Evolutionary conservation across 352 stramenopile species (phyloP).

Genomic region (Phytophthora europaea): DNA sequence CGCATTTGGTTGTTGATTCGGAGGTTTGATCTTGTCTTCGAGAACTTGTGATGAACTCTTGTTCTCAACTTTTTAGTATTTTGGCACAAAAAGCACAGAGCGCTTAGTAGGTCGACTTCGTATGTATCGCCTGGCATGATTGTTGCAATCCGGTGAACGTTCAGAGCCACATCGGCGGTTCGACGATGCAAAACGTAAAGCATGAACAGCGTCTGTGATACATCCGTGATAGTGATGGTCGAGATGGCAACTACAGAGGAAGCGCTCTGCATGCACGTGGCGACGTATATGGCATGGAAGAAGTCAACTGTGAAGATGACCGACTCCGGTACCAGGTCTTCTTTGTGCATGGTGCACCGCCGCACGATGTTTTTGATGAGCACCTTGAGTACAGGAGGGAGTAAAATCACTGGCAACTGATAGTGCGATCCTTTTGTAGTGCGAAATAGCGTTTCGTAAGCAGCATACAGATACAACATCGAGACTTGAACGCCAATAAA

Average conservation of each 20-base stretch:
- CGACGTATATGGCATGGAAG: slow-evolving; percentile 34
- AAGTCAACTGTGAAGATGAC: slow-evolving; percentile 34
- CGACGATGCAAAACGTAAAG: no score
- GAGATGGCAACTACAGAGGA: neutral
- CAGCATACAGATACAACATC: slow-evolving; percentile 10
- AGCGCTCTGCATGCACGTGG: slow-evolving; percentile 21
- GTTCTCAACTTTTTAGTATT: neutral
- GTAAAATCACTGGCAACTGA: slow-evolving; percentile 9
- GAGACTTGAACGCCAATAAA: no score
- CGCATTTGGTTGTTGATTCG: no score
- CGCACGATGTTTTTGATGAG: slow-evolving; percentile 28
- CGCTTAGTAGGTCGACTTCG: neutral
- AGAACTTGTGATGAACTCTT: no score
- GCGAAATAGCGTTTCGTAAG: slow-evolving; percentile 15
- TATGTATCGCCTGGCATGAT: neutral
- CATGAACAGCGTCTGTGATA: no score
- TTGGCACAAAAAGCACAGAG: neutral
- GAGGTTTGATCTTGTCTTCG: no score
- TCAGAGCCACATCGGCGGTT: no score
- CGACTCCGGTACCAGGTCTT: slow-evolving; percentile 19
- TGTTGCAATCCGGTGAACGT: no score
- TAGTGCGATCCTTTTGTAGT: neutral
- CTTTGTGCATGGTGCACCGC: slow-evolving; percentile 7
- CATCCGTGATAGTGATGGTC: no score
- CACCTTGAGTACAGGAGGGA: slow-evolving; percentile 38